phyloP scores from a whole-genome alignment of 75 land plant species.

The Cryptomeria japonica region DNA sequence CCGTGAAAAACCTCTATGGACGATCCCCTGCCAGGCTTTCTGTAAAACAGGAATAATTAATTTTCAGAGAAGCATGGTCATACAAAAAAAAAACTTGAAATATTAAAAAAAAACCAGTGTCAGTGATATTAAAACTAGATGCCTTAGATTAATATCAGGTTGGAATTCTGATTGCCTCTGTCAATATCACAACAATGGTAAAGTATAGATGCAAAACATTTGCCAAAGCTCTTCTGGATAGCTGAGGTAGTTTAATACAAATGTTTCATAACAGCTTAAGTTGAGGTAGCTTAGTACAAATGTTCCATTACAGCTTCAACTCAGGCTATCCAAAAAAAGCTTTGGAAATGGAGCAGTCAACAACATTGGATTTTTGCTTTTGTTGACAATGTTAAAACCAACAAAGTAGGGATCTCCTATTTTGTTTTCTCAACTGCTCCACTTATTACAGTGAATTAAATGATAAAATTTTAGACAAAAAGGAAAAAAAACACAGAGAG shows the following conservation, averaged over 20 bases:
- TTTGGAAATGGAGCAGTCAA: not conserved
- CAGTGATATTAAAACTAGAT: not conserved
- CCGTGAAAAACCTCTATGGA: constrained; percentile 57
- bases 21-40: constrained; percentile 1
- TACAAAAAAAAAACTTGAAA: not conserved
- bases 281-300: too few relatives aligned
- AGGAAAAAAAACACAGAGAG: not conserved
- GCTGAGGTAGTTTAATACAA: too few relatives aligned
- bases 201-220: not conserved
- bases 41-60: not conserved
- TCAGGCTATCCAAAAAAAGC: too few relatives aligned
- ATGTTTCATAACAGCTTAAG: too few relatives aligned
- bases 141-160: too few relatives aligned
- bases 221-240: not conserved
- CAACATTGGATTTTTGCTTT: not conserved
- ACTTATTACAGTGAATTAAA: too few relatives aligned
- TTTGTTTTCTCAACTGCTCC: not conserved
- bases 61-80: not conserved
- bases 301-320: too few relatives aligned
- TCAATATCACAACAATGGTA: not conserved
- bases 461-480: too few relatives aligned
- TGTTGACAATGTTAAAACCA: not conserved
- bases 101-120: not conserved
- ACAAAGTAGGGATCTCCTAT: not conserved
- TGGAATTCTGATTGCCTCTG: not conserved